Evolutionary conservation across 2,329 filamentous ascomycete genomes (phyloP).

Genomic region (Paecilomyces niveus): DNA sequence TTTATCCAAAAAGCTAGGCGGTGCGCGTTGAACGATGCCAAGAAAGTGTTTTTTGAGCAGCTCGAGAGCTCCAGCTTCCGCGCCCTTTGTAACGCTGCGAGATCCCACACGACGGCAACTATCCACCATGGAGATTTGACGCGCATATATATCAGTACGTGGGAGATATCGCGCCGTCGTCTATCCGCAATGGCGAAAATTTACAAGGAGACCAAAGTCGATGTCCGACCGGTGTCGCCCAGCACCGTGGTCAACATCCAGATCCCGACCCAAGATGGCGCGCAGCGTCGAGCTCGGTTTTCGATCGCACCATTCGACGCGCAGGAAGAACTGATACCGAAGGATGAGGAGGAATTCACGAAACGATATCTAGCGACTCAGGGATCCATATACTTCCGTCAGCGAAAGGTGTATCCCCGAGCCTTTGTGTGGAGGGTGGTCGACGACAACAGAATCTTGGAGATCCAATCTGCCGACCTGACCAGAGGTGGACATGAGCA

Average conservation of each 20-base stretch:
- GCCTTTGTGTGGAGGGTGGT: constrained; percentile 88
- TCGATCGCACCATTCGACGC: constrained; percentile 38
- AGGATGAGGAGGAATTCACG: constrained; percentile 63
- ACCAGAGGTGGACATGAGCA: constrained; percentile 58
- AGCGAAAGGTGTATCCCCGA: constrained; percentile 66
- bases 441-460: constrained; percentile 70
- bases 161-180: constrained; percentile 3
- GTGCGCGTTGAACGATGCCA: constrained; percentile 16
- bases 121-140: constrained; percentile 27
- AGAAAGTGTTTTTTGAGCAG: constrained; percentile 30
- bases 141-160: constrained; percentile 1
- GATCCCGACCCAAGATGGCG: constrained; percentile 47
- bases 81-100: constrained; percentile 4
- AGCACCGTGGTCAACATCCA: constrained; percentile 65
- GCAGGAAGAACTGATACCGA: constrained; percentile 37
- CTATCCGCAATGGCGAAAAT: constrained; percentile 55
- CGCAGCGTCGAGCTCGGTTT: constrained; percentile 40
- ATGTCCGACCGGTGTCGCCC: constrained; percentile 65
- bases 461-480: constrained; percentile 76
- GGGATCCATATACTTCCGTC: constrained; percentile 78
- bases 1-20: not conserved
- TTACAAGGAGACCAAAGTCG: constrained; percentile 82
- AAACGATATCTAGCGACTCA: constrained; percentile 66
- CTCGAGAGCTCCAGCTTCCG: constrained; percentile 16
- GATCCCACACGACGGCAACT: constrained; percentile 8